Conservation (phyloP, 768 basidiomycete species). For the Naganishia vaughanmartiniae region DNA sequence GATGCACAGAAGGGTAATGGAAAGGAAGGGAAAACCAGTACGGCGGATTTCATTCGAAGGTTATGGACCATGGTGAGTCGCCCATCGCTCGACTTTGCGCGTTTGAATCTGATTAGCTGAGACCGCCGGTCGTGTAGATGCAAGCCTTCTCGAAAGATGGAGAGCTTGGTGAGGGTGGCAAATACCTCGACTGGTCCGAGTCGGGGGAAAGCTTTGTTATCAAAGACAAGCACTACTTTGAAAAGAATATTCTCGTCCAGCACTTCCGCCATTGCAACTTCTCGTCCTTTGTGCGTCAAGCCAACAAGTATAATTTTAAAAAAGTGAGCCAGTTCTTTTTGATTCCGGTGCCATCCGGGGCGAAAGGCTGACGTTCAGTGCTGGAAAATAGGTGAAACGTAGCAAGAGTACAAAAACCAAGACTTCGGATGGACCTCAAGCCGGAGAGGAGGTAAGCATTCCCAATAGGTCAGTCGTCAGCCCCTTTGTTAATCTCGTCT, state of each 20-base stretch:
- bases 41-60: slow-evolving; percentile 18
- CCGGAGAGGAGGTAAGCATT: slow-evolving; percentile 11
- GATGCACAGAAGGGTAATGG: slow-evolving; percentile 17
- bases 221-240: slow-evolving; percentile 50
- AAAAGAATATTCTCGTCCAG: slow-evolving; percentile 47
- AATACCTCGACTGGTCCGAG: slow-evolving; percentile 24
- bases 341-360: not conserved
- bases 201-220: slow-evolving; percentile 47
- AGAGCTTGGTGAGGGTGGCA: slow-evolving; percentile 5
- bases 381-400: slow-evolving; percentile 1
- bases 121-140: not conserved
- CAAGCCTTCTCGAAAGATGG: slow-evolving; percentile 20
- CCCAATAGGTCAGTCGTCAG: too few relatives aligned
- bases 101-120: not conserved
- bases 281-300: slow-evolving; percentile 87
- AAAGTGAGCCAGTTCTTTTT: slow-evolving; percentile 36
- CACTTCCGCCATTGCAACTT: slow-evolving; percentile 61
- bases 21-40: slow-evolving; percentile 13
- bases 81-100: not conserved
- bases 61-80: slow-evolving; percentile 21
- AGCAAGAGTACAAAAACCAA: not conserved
- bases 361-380: not conserved
- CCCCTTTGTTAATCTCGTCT: not conserved
- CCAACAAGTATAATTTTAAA: slow-evolving; percentile 96
- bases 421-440: not conserved